phyloP scores from a whole-genome alignment of 2,329 filamentous ascomycete genomes.

The Alternaria sp. region DNA sequence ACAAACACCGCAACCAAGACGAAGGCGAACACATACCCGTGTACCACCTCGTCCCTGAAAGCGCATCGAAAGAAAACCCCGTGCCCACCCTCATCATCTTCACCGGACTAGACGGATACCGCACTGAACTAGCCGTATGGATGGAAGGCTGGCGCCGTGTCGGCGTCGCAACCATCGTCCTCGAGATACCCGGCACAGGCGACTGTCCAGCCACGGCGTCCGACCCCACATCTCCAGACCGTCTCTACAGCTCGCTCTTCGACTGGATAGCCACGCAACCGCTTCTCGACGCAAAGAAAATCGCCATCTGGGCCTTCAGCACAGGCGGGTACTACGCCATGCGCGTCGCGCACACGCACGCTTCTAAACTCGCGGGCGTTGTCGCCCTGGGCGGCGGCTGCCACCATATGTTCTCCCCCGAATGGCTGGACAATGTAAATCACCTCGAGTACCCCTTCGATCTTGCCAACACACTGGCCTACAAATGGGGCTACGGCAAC shows the following conservation, averaged over 20 bases:
- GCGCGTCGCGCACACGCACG: constrained; percentile 63
- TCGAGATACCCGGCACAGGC: constrained; percentile 65
- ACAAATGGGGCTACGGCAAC: constrained; percentile 55
- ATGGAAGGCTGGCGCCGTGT: constrained; percentile 58
- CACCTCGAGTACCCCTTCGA: constrained; percentile 67
- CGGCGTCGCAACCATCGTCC: constrained; percentile 57
- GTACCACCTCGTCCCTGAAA: constrained; percentile 67
- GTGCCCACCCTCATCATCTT: constrained; percentile 63
- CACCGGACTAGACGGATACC: constrained; percentile 65
- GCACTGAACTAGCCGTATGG: constrained; percentile 62
- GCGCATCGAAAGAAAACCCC: constrained; percentile 51
- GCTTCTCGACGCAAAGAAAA: constrained; percentile 55
- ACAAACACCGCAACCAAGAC: constrained; percentile 56
- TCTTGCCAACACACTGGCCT: constrained; percentile 57
- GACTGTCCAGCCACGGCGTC: constrained; percentile 59
- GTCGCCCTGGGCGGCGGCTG: constrained; percentile 63
- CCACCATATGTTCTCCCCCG: constrained; percentile 61
- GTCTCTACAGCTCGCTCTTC: constrained; percentile 61
- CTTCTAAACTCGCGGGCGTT: constrained; percentile 57
- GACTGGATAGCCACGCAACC: constrained; percentile 60
- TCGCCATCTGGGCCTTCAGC: constrained; percentile 63
- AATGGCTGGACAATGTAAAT: constrained; percentile 63
- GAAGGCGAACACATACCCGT: constrained; percentile 67
- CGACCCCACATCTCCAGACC: constrained; percentile 59
- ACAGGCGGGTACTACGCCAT: constrained; percentile 67